Evolutionary conservation across 768 basidiomycete genomes (phyloP).

Genomic region (Coprinopsis sp.): DNA sequence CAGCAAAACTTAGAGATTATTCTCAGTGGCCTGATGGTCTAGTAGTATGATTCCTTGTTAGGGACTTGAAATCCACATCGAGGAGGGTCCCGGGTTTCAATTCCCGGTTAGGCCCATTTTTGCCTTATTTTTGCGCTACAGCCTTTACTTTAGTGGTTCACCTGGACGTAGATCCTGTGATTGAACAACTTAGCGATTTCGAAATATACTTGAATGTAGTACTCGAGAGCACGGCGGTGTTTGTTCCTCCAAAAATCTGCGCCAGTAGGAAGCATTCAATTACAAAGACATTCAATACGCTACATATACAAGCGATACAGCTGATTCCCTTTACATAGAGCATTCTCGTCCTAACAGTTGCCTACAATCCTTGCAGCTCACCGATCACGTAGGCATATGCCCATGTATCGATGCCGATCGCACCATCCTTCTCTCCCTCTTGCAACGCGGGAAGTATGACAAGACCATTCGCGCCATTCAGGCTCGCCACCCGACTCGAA

Average conservation of each 20-base stretch:
- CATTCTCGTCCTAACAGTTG: conserved; percentile 12
- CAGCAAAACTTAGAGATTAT: no score
- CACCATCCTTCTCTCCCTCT: conserved; percentile 11
- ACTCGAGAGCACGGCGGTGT: no score
- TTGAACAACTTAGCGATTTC: no score
- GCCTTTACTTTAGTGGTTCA: background rate
- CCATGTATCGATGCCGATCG: conserved; percentile 48
- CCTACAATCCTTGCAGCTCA: no score
- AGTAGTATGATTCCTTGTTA: conserved; percentile 6
- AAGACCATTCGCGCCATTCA: conserved; percentile 78
- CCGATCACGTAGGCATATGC: conserved; percentile 66
- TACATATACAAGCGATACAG: no score
- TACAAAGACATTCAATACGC: no score
- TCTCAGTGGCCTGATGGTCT: conserved; percentile 1
- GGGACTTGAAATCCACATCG: background rate
- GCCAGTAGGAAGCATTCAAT: no score
- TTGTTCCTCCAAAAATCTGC: no score
- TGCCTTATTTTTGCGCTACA: background rate
- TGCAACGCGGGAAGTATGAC: conserved; percentile 54
- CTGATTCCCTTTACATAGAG: background rate
- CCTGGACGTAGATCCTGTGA: no score
- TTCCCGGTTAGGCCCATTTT: conserved; percentile 3
- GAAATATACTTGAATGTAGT: no score
- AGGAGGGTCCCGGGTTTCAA: conserved; percentile 1
- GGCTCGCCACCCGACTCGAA: conserved; percentile 75